These are phyloP conservation scores for Podila epicladia DNA, from an alignment of 192 early-diverging fungal species.

Conservation along the genomic window DNA sequence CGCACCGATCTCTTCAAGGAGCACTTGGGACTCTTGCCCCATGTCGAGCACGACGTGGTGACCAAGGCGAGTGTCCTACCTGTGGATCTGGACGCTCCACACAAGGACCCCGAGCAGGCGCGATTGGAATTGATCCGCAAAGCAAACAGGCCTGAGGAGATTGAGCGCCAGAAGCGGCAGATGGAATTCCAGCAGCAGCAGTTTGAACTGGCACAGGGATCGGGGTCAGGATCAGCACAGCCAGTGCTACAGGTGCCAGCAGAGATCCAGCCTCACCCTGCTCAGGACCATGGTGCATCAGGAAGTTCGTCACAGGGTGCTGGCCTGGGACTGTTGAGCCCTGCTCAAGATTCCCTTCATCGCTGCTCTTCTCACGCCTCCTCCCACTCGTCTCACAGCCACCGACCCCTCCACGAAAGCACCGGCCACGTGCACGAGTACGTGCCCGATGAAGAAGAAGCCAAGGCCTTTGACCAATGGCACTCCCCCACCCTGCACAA, in stretches of 20 bases:
- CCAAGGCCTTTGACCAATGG: conserved; percentile 14
- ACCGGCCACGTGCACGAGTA: conserved; percentile 13
- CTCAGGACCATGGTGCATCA: too few relatives aligned
- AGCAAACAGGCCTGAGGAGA: background rate
- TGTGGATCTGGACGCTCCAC: conserved; percentile 34
- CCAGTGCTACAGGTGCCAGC: background rate
- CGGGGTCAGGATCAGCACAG: background rate
- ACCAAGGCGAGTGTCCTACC: conserved; percentile 35
- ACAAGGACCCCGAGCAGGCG: conserved; percentile 24
- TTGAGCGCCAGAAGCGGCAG: conserved; percentile 7
- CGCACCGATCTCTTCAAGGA: conserved; percentile 84
- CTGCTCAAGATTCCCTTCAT: background rate
- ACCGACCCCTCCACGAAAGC: background rate
- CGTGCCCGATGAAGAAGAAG: conserved; percentile 18
- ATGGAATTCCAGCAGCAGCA: background rate
- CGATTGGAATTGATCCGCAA: conserved; percentile 34
- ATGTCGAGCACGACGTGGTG: conserved; percentile 47
- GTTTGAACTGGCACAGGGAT: background rate
- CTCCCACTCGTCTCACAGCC: too few relatives aligned
- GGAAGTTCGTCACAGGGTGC: too few relatives aligned
- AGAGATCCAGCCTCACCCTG: background rate
- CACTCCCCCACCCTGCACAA: background rate
- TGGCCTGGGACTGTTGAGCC: too few relatives aligned
- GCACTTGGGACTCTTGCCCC: conserved; percentile 77
- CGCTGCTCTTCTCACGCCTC: background rate